A percentile compares a stretch with the other conserved stretches of the same genome.
phyloP scores from a whole-genome alignment of 2,329 filamentous ascomycete genomes.

The Colletotrichum horii region DNA sequence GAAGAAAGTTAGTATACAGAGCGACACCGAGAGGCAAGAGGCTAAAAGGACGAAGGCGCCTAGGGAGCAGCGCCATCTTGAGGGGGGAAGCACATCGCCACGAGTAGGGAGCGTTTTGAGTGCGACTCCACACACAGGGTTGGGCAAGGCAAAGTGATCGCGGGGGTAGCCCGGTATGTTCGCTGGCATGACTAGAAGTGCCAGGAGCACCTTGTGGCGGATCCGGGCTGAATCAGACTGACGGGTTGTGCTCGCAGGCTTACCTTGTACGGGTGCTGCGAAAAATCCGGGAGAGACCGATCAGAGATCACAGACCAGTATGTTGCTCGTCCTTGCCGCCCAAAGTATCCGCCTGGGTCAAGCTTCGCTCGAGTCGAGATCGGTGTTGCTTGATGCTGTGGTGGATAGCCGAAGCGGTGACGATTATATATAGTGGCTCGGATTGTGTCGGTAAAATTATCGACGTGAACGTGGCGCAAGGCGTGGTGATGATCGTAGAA shows the following conservation, averaged over 20 bases:
- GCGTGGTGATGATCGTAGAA: not conserved
- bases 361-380: not conserved
- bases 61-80: not conserved
- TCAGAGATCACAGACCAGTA: slow-evolving; percentile 15
- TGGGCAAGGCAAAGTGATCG: not conserved
- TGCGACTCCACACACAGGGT: slow-evolving; percentile 2
- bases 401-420: not conserved
- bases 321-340: slow-evolving; percentile 15
- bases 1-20: slow-evolving; percentile 1
- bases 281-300: slow-evolving; percentile 16
- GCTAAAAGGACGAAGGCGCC: not conserved
- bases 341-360: not conserved
- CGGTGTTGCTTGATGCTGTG: not conserved
- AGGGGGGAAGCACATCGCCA: slow-evolving; percentile 10
- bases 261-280: slow-evolving; percentile 14
- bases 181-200: slow-evolving; percentile 18
- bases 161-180: slow-evolving; percentile 6
- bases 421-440: not conserved
- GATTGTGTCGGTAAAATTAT: not conserved
- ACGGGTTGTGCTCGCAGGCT: slow-evolving; percentile 12
- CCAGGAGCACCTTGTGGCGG: slow-evolving; percentile 19
- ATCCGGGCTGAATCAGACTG: slow-evolving; percentile 10
- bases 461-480: not conserved
- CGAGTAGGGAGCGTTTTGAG: slow-evolving; percentile 15
- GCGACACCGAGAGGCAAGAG: not conserved